Conservation (phyloP, 108 stramenopile genomes). For the Aurantiochytrium sp. region DNA sequence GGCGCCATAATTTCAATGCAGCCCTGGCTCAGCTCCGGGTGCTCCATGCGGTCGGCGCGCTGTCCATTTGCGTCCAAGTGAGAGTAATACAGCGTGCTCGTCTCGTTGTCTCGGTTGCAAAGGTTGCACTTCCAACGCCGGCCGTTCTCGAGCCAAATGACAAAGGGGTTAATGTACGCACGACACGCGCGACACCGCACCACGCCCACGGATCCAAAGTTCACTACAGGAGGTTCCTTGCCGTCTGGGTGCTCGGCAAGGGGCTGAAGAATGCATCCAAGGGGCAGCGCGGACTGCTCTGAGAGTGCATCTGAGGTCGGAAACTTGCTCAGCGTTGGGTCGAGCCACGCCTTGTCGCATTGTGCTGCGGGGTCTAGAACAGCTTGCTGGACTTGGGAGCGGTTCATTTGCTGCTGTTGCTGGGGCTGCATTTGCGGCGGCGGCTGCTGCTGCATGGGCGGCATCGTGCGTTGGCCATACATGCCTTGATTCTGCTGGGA, state of each 20-base stretch:
- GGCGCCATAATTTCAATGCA: slow-evolving; percentile 88
- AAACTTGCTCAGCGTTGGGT: neutral
- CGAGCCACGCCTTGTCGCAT: neutral
- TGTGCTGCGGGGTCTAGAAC: neutral
- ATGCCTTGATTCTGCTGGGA: neutral
- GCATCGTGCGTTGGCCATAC: neutral
- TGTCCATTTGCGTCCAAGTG: slow-evolving; percentile 81
- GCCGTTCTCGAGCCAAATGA: slow-evolving; percentile 88
- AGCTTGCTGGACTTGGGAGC: neutral
- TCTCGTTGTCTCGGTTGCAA: slow-evolving; percentile 83
- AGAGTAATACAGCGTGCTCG: slow-evolving; percentile 81
- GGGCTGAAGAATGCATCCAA: neutral
- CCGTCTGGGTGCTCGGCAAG: neutral
- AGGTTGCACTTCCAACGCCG: slow-evolving; percentile 92
- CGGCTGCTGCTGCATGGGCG: neutral
- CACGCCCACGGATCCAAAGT: slow-evolving; percentile 86
- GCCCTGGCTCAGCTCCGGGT: slow-evolving; percentile 78
- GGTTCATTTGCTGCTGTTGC: neutral
- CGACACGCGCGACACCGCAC: slow-evolving; percentile 93
- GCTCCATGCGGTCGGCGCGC: slow-evolving; percentile 71
- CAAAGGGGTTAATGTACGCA: slow-evolving; percentile 98
- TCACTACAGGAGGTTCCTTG: slow-evolving; percentile 53
- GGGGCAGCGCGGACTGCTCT: neutral
- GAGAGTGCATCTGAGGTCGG: neutral
- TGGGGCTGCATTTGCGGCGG: neutral